phyloP scores from a whole-genome alignment of 441 rosid species.

The Adansonia rubrostipa region DNA sequence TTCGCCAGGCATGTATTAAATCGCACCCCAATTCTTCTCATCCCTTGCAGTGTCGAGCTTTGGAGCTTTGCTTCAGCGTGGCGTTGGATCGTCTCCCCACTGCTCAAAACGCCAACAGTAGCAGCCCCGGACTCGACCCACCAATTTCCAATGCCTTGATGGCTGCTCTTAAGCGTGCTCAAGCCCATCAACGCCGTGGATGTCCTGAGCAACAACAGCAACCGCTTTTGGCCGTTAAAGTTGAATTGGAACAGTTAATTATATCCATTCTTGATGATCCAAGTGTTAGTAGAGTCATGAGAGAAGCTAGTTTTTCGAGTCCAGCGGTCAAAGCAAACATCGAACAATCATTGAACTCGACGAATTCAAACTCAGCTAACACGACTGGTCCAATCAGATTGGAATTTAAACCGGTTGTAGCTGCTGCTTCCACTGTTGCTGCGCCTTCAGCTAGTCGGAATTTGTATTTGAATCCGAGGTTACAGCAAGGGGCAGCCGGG shows the following conservation, averaged over 20 bases:
- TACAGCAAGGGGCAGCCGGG: conserved; percentile 47
- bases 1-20: conserved; percentile 92
- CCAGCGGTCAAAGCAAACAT: conserved; percentile 85
- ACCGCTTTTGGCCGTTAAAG: conserved; percentile 89
- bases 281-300: conserved; percentile 93
- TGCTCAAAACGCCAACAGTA: conserved; percentile 37
- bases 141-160: conserved; percentile 90
- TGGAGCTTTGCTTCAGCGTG: conserved; percentile 98
- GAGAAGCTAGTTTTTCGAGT: conserved; percentile 95
- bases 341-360: conserved; percentile 70
- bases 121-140: conserved; percentile 60
- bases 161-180: conserved; percentile 96
- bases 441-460: conserved; percentile 39
- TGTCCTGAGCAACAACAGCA: conserved; percentile 98
- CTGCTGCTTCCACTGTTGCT: conserved; percentile 23
- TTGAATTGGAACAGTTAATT: conserved; percentile 92
- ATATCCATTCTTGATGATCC: conserved; percentile 97
- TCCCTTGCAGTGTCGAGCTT: conserved; percentile 94
- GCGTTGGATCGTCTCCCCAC: conserved; percentile 94
- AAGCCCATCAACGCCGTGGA: conserved; percentile 96
- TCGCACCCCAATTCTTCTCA: conserved; percentile 96
- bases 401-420: conserved; percentile 55
- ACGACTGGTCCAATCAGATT: conserved; percentile 49
- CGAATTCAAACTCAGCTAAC: conserved; percentile 36
- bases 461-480: conserved; percentile 71